Conservation (phyloP, 805 yeast genomes). For the Pichia eremophila region DNA sequence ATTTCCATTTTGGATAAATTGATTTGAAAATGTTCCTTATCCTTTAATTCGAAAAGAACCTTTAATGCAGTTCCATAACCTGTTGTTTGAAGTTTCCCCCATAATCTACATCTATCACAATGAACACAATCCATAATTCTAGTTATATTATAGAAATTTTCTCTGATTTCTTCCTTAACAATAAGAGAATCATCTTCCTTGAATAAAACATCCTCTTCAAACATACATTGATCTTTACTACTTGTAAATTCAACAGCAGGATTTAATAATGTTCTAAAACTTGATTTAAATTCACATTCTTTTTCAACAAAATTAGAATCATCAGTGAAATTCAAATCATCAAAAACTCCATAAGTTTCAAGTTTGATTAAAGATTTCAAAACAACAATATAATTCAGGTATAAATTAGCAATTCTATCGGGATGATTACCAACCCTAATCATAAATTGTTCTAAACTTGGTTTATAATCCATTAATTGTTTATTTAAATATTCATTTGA, state of each 20-base stretch:
- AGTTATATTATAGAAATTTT: slow-evolving; percentile 80
- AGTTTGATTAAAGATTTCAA: slow-evolving; percentile 68
- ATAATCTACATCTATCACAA: slow-evolving; percentile 92
- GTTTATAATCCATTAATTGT: slow-evolving; percentile 72
- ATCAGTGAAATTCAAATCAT: slow-evolving; percentile 21
- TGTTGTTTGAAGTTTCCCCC: slow-evolving; percentile 97
- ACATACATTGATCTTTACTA: slow-evolving; percentile 20
- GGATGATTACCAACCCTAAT: slow-evolving; percentile 82
- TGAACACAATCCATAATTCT: slow-evolving; percentile 97
- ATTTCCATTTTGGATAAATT: slow-evolving; percentile 65
- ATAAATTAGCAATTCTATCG: slow-evolving; percentile 81
- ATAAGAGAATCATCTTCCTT: slow-evolving; percentile 38
- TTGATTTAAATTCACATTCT: slow-evolving; percentile 18
- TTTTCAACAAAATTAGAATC: slow-evolving; percentile 21
- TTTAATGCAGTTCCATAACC: slow-evolving; percentile 97
- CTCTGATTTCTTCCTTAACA: slow-evolving; percentile 77
- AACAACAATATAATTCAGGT: slow-evolving; percentile 85
- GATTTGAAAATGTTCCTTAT: slow-evolving; percentile 29
- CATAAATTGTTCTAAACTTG: slow-evolving; percentile 75
- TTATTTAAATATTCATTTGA: slow-evolving; percentile 70
- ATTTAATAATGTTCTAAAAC: slow-evolving; percentile 25
- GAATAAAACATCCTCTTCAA: slow-evolving; percentile 39
- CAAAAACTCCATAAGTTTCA: slow-evolving; percentile 24
- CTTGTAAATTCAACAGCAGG: slow-evolving; percentile 21
- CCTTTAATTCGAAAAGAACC: slow-evolving; percentile 69